phyloP scores from a whole-genome alignment of 805 yeast species.

The Candida loeiensis region DNA sequence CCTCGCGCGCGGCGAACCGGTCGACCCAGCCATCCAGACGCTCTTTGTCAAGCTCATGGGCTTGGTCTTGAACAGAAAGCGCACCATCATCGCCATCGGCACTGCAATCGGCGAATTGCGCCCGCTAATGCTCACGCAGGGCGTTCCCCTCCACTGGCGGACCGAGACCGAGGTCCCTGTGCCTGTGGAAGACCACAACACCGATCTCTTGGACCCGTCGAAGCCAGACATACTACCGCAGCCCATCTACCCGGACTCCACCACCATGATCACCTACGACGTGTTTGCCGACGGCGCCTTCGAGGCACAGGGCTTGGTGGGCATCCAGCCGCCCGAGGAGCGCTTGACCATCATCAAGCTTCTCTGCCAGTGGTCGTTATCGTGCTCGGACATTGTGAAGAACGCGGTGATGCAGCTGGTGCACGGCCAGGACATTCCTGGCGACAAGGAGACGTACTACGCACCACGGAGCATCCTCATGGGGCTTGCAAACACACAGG shows the following conservation, averaged over 20 bases:
- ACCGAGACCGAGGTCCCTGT: conserved; percentile 11
- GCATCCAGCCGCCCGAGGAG: conserved; percentile 27
- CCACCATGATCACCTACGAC: conserved; percentile 17
- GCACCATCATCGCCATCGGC: conserved; percentile 19
- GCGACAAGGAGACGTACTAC: conserved; percentile 37
- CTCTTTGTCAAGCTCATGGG: conserved; percentile 31
- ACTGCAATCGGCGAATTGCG: conserved; percentile 35
- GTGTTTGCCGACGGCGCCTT: conserved; percentile 24
- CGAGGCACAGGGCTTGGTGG: conserved; percentile 31
- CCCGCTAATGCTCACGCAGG: conserved; percentile 22
- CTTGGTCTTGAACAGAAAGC: conserved; percentile 36
- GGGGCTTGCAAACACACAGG: conserved; percentile 32
- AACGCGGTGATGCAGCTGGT: conserved; percentile 20
- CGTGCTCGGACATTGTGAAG: conserved; percentile 29
- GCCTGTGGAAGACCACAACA: conserved; percentile 14
- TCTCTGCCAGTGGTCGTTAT: conserved; percentile 35
- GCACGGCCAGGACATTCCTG: conserved; percentile 33
- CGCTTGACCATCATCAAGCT: conserved; percentile 36
- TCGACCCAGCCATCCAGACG: conserved; percentile 30
- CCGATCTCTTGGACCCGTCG: conserved; percentile 17
- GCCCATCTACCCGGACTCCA: conserved; percentile 5
- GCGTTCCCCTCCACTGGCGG: conserved; percentile 42
- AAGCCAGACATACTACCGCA: conserved; percentile 18
- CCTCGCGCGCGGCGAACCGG: conserved; percentile 22
- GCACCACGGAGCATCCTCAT: conserved; percentile 33